Conservation (phyloP, 2,329 filamentous ascomycete species). For the Lojkania enalia region DNA sequence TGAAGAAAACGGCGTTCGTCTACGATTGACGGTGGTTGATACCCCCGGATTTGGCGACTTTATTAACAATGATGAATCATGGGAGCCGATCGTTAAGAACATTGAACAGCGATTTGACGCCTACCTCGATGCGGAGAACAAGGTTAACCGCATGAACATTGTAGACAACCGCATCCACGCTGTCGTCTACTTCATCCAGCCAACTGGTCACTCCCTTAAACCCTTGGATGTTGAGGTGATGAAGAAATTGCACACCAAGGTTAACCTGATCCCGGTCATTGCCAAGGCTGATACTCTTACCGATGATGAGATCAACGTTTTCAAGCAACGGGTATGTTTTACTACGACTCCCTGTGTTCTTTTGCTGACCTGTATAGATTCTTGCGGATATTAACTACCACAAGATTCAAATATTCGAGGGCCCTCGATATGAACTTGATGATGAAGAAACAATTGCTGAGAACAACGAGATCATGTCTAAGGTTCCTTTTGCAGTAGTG, state of each 20-base stretch:
- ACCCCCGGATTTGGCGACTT: conserved; percentile 98
- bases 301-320: conserved; percentile 89
- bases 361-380: conserved; percentile 63
- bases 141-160: conserved; percentile 99
- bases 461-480: conserved; percentile 99
- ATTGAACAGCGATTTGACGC: conserved; percentile 99
- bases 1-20: conserved; percentile 96
- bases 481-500: conserved; percentile 97
- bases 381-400: conserved; percentile 96
- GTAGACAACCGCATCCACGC: conserved; percentile 99
- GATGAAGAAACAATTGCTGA: conserved; percentile 99
- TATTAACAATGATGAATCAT: conserved; percentile 99
- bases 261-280: conserved; percentile 99
- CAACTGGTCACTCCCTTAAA: conserved; percentile 97
- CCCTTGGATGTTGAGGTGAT: conserved; percentile 99
- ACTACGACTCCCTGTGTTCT: background rate
- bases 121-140: conserved; percentile 99
- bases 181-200: conserved; percentile 99
- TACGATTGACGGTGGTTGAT: conserved; percentile 94
- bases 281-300: conserved; percentile 98
- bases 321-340: conserved; percentile 89
- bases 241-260: conserved; percentile 99
- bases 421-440: conserved; percentile 95
- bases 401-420: conserved; percentile 98
- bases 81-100: conserved; percentile 98